These are phyloP conservation scores for Yamadazyma triangularis DNA, from an alignment of 1,139 yeast genomes.

Conservation along the genomic window DNA sequence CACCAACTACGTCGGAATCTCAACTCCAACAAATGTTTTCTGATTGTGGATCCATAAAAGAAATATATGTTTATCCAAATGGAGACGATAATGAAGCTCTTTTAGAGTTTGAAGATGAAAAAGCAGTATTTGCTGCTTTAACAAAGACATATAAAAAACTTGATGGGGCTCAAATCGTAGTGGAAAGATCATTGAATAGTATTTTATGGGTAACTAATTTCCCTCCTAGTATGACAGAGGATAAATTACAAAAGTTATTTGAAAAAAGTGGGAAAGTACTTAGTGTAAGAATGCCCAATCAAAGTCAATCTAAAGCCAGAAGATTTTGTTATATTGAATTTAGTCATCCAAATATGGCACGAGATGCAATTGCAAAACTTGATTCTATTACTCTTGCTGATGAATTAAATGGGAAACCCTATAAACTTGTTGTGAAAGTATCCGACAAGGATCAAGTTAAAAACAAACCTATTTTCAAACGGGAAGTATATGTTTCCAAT, in stretches of 20 bases:
- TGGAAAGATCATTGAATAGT: slow-evolving; percentile 39
- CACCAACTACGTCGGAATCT: slow-evolving; percentile 22
- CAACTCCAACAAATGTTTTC: slow-evolving; percentile 42
- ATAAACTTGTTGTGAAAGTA: slow-evolving; percentile 14
- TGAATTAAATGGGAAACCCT: slow-evolving; percentile 16
- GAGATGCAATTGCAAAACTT: slow-evolving; percentile 38
- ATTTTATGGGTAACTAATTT: slow-evolving; percentile 71
- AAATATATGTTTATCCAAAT: slow-evolving; percentile 26
- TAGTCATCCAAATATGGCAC: slow-evolving; percentile 41
- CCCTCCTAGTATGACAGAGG: slow-evolving; percentile 52
- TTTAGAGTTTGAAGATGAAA: slow-evolving; percentile 51
- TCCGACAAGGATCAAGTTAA: slow-evolving; percentile 10
- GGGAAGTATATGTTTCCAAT: slow-evolving; percentile 58
- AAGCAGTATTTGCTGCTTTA: slow-evolving; percentile 55
- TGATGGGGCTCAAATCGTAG: slow-evolving; percentile 37
- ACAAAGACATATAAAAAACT: slow-evolving; percentile 53
- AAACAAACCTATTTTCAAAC: slow-evolving; percentile 13
- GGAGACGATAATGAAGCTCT: slow-evolving; percentile 29
- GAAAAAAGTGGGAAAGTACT: slow-evolving; percentile 40
- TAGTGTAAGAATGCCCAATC: slow-evolving; percentile 65
- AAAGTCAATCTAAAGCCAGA: slow-evolving; percentile 51
- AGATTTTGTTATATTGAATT: slow-evolving; percentile 77
- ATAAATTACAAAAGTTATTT: slow-evolving; percentile 41
- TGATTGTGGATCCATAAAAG: slow-evolving; percentile 53
- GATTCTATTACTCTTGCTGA: slow-evolving; percentile 31